These are phyloP conservation scores for Lathyrus aphaca DNA, from an alignment of 306 rosid species.

Conservation along the genomic window DNA sequence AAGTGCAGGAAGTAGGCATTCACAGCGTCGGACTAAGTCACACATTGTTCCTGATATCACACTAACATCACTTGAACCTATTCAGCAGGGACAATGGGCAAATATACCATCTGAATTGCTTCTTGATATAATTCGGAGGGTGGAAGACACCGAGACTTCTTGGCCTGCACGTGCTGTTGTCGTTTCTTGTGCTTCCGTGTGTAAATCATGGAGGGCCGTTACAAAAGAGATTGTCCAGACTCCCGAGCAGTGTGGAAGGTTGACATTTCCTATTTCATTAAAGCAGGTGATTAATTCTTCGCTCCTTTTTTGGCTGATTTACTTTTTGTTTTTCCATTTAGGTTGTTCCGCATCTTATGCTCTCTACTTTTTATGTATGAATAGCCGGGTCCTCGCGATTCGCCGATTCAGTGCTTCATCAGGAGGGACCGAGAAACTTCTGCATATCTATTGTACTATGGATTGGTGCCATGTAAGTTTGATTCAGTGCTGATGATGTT, in stretches of 20 bases:
- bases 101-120: constrained; percentile 80
- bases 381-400: constrained; percentile 87
- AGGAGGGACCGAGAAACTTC: constrained; percentile 77
- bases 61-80: constrained; percentile 38
- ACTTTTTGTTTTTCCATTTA: not conserved
- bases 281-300: constrained; percentile 67
- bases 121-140: constrained; percentile 73
- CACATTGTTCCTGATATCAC: constrained; percentile 72
- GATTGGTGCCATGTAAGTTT: constrained; percentile 80
- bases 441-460: constrained; percentile 64
- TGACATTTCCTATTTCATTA: constrained; percentile 89
- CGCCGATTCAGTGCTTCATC: constrained; percentile 81
- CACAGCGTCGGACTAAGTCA: constrained; percentile 62
- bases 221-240: constrained; percentile 72
- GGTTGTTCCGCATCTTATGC: constrained; percentile 29
- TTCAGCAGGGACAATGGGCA: constrained; percentile 70
- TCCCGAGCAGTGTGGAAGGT: constrained; percentile 83
- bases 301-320: constrained; percentile 8
- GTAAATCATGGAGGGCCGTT: constrained; percentile 78
- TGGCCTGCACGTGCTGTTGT: constrained; percentile 81
- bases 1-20: constrained; percentile 58
- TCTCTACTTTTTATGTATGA: constrained; percentile 19
- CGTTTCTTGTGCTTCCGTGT: constrained; percentile 77
- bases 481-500: constrained; percentile 1
- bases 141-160: constrained; percentile 74